Evolutionary conservation across 108 stramenopile species (phyloP).

Genomic region (Skeletonema potamos): DNA sequence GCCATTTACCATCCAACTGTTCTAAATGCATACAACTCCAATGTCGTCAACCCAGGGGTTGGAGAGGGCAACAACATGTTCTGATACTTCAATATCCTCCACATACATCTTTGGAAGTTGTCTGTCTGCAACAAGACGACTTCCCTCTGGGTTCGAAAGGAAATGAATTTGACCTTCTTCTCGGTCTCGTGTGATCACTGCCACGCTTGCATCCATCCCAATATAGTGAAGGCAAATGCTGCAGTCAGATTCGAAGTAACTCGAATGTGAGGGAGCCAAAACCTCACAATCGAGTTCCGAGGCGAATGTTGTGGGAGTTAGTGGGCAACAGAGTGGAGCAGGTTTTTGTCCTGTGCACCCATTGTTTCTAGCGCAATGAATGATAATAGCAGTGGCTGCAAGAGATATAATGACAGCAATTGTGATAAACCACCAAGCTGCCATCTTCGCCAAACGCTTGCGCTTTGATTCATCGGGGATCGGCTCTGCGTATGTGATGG

Average conservation of each 20-base stretch:
- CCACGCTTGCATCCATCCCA: background rate
- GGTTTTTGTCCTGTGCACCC: no score
- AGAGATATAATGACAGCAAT: background rate
- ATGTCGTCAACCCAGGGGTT: background rate
- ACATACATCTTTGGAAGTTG: background rate
- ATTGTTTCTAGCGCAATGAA: background rate
- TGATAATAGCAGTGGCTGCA: background rate
- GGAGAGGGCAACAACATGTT: background rate
- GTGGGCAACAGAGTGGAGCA: no score
- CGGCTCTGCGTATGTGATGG: background rate
- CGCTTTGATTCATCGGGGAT: background rate
- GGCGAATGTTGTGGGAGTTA: background rate
- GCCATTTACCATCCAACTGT: background rate
- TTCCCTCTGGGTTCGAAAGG: background rate
- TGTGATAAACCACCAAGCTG: background rate
- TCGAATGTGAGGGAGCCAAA: background rate
- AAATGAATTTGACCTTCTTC: background rate
- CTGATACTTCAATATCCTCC: background rate
- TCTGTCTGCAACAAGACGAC: background rate
- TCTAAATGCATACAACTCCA: background rate
- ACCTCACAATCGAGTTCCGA: background rate
- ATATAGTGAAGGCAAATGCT: background rate
- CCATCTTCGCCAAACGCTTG: background rate
- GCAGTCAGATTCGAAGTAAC: background rate
- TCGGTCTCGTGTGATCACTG: background rate